Evolutionary conservation across 1,284 basidiomycete genomes (phyloP).

Genomic region (Stygiomarasmius scandens): DNA sequence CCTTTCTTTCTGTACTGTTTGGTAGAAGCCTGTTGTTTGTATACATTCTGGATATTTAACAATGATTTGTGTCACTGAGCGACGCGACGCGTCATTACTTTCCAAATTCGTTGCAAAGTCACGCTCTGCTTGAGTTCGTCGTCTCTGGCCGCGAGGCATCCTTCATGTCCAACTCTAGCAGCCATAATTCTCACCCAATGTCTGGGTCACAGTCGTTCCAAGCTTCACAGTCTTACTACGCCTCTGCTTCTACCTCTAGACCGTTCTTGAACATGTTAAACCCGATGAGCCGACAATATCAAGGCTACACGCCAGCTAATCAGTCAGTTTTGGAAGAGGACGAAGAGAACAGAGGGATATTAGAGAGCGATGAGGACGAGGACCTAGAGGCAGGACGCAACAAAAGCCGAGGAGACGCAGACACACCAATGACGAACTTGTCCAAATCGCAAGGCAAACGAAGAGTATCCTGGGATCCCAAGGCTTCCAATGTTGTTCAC

Average conservation of each 20-base stretch:
- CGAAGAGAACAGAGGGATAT: slow-evolving; percentile 59
- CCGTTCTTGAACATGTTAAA: slow-evolving; percentile 83
- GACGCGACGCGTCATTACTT: too few relatives aligned
- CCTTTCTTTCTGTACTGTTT: too few relatives aligned
- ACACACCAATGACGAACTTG: slow-evolving; percentile 4
- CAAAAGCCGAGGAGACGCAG: slow-evolving; percentile 25
- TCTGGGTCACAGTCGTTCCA: slow-evolving; percentile 28
- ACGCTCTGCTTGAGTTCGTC: background rate
- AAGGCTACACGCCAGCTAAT: slow-evolving; percentile 70
- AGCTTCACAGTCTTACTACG: slow-evolving; percentile 48
- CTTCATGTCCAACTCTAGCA: slow-evolving; percentile 18
- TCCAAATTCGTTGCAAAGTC: background rate
- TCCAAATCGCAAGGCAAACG: slow-evolving; percentile 49
- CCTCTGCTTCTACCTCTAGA: slow-evolving; percentile 56
- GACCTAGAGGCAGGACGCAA: slow-evolving; percentile 56
- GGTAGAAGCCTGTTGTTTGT: too few relatives aligned
- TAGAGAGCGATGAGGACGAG: slow-evolving; percentile 40
- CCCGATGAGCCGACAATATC: slow-evolving; percentile 71
- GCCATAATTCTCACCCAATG: slow-evolving; percentile 17
- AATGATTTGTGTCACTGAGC: too few relatives aligned
- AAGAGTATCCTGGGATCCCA: slow-evolving; percentile 57
- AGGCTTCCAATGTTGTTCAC: slow-evolving; percentile 52
- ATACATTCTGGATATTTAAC: too few relatives aligned
- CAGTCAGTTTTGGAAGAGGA: slow-evolving; percentile 71
- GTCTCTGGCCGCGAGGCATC: background rate